Evolutionary conservation across 2,329 filamentous ascomycete species (phyloP).

Genomic region (Botryotinia convoluta): DNA sequence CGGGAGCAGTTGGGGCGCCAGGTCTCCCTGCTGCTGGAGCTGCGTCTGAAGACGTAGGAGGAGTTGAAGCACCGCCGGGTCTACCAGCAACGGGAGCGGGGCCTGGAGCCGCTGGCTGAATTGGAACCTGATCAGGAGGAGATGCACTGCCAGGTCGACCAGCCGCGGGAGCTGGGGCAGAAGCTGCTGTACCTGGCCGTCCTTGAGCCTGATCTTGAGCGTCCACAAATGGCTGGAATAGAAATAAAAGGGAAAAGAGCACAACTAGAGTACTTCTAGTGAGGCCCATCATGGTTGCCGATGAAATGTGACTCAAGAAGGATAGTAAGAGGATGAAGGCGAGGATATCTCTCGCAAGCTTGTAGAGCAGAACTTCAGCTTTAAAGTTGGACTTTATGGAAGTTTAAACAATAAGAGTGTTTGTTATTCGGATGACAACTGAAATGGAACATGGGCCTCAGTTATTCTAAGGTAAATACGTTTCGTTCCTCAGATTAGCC

Average conservation of each 20-base stretch:
- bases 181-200: not conserved
- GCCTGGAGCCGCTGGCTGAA: not conserved
- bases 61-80: not conserved
- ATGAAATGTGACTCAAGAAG: not conserved
- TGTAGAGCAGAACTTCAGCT: not conserved
- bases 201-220: constrained; percentile 15
- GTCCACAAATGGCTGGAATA: not conserved
- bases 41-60: not conserved
- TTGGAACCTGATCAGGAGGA: not conserved
- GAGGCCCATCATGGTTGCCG: constrained; percentile 11
- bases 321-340: not conserved
- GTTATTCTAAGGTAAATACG: not conserved
- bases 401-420: not conserved
- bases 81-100: constrained; percentile 7
- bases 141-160: not conserved
- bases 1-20: not conserved
- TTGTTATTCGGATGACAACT: not conserved
- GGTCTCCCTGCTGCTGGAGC: constrained; percentile 1
- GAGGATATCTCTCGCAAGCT: constrained; percentile 10
- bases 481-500: not conserved
- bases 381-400: not conserved
- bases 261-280: constrained; percentile 9
- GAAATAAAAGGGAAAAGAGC: not conserved
- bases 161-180: constrained; percentile 3
- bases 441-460: not conserved